Base-by-base conservation (phyloP, 2,329 filamentous ascomycete species). In the Periconia sp. region DNA sequence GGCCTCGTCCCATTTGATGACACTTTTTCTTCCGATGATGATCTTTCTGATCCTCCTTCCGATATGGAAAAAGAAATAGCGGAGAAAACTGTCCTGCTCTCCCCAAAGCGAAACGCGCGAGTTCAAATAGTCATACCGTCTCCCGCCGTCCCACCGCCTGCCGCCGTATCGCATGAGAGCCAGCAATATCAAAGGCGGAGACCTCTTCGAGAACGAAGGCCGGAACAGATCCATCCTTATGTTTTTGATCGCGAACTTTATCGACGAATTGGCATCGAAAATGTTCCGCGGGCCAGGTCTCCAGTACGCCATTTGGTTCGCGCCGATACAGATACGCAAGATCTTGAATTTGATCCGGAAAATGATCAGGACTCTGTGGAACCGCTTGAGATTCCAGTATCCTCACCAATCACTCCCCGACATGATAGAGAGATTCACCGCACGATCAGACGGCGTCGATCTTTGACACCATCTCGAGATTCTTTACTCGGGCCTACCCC, bases 181-280 rank as follows among this genome's bases (percentile, higher is more conserved):
- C 54, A 40, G 48, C 56, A 33, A 55, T 27, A 27, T 27, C 23
- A 27, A 8, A 27, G 23, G 8, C 5, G 51, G 30, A 68, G 77
- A 41, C 73, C 66, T 9, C 68, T 81, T 19, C 70, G 79, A n/a
- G 64, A 74, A 44, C 68, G 79, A 10, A 78, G 78, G 45, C 74
- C 77, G 14, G 79, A 79, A 45, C 79, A 81, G 57, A 59, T 81
- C 27, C 76, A 80, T 65, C 79, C 79, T 2, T 81, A 80, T 55
- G 60, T 75, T 19, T 58, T 79, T 19, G 78, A 81, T 46, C 71
- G 71, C 18, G 74, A 77, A 47, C 63, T 70, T 35, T 79, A 80
- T 57, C 72, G 73, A 57, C 73, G 74, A 42, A 66, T 75, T 50
- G 79, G 79, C 2, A 58, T 80, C 13, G 73, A 69, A 48, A 78